Evolutionary conservation across 2,329 filamentous ascomycete species (phyloP).

Genomic region (Epichloe elymi): DNA sequence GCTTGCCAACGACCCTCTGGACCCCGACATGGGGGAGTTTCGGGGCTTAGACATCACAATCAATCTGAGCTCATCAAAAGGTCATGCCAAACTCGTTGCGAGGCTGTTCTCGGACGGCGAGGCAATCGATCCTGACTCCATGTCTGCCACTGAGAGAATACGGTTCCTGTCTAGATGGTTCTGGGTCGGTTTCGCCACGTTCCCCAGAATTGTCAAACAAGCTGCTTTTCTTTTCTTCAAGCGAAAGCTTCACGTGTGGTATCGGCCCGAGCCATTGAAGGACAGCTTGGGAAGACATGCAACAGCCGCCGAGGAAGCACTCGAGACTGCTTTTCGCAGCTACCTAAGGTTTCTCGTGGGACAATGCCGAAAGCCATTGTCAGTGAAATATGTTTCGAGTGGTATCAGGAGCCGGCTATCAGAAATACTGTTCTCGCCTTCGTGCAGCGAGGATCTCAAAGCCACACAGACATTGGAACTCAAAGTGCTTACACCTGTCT

Average conservation of each 20-base stretch:
- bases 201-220: constrained; percentile 51
- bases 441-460: constrained; percentile 9
- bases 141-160: constrained; percentile 29
- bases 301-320: constrained; percentile 30
- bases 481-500: constrained; percentile 47
- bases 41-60: constrained; percentile 45
- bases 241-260: constrained; percentile 49
- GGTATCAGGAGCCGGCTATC: constrained; percentile 27
- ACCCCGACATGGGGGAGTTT: constrained; percentile 20
- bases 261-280: constrained; percentile 46
- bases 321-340: constrained; percentile 33
- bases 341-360: constrained; percentile 39
- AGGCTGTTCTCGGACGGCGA: constrained; percentile 40
- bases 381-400: constrained; percentile 40
- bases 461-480: constrained; percentile 33
- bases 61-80: constrained; percentile 45
- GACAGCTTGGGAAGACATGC: constrained; percentile 42
- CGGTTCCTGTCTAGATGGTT: constrained; percentile 44
- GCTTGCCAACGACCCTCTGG: constrained; percentile 31
- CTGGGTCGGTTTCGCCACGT: constrained; percentile 54
- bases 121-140: constrained; percentile 34
- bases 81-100: constrained; percentile 47
- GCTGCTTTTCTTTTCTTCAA: constrained; percentile 43
- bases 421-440: constrained; percentile 25
- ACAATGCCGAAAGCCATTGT: constrained; percentile 28